Base-by-base conservation (phyloP, 1,284 basidiomycete species). In the Trametes polyzona region DNA sequence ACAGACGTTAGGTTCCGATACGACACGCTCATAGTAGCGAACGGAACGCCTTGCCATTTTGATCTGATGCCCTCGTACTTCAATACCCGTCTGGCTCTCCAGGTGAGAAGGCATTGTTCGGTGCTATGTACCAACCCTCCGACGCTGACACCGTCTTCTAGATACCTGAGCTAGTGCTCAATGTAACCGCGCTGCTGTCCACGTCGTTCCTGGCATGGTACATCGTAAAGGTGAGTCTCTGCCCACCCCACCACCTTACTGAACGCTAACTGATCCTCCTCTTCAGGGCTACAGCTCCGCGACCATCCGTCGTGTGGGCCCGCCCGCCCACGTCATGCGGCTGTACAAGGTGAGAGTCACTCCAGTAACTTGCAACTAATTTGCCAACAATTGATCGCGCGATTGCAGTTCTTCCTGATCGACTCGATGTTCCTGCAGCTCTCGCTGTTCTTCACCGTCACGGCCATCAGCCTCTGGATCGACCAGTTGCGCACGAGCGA, bases 381-480 rank as follows among this genome's bases (percentile, higher is more conserved):
- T n/a, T n/a, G 9, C 2, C 21, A 30, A 23, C 9, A 11, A 8
- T 40, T 55, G 21, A 55, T 17, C 19, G 4, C 37, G 0, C 4
- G 23, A 7, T 47, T 40, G 29, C 56, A 83, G 82, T 78, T 79
- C 60, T 83, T 84, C 69, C 75, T 85, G 65, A 78, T 81, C 1
- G 70, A 84, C 4, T 74, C 80, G 39, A 83, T 82, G n/a, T 79
- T 78, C 59, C 71, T 86, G 3, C 84, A 86, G 65, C 69, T 87
- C 7, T 79, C 81, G 47, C 74, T 76, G 2, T 86, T 84, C 66
- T 74, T 83, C 40, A 72, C 84, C 12, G 66, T 81, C 4, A 73
- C 79, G 0, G 77, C 79, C 7, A 78, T 78, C 64, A 76, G 75
- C 21, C 76, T 87, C 8, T 86, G 84, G 83, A 70, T 81, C 32